phyloP scores from a whole-genome alignment of 2,329 filamentous ascomycete genomes.

The Colletotrichum cordylinicola region DNA sequence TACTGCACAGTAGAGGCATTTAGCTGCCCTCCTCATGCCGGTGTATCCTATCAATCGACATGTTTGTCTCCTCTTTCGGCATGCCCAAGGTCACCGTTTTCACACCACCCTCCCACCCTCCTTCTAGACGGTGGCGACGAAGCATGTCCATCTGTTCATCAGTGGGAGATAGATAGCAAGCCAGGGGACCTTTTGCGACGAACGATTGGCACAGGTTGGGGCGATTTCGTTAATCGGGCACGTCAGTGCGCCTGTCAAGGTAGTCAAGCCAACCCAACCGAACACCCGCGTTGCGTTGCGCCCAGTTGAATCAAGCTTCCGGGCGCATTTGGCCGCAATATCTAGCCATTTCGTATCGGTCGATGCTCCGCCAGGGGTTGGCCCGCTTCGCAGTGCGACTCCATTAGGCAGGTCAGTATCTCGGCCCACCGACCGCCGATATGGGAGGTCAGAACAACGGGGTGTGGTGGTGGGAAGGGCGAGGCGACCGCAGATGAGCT shows the following conservation, averaged over 20 bases:
- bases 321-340: not conserved
- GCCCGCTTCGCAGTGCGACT: conserved; percentile 7
- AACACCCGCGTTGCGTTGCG: not conserved
- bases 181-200: not conserved
- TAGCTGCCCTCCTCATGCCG: not conserved
- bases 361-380: conserved; percentile 6
- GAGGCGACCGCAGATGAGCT: not conserved
- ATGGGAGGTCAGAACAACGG: not conserved
- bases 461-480: not conserved
- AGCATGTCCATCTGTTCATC: not conserved
- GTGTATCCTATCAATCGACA: conserved; percentile 4
- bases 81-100: not conserved
- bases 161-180: not conserved
- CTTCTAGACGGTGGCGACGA: conserved; percentile 13
- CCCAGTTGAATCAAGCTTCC: conserved; percentile 1
- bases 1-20: not conserved
- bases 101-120: not conserved
- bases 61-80: not conserved
- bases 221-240: conserved; percentile 1
- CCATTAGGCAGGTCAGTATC: conserved; percentile 20
- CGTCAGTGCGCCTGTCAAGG: not conserved
- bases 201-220: not conserved
- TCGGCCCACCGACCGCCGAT: conserved; percentile 12
- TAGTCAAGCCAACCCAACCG: not conserved
- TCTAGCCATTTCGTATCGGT: not conserved